Percentiles rank a stretch among this genome's conserved stretches.
Conservation (phyloP, 345 rosid genomes). For the Sonneratia alba region DNA sequence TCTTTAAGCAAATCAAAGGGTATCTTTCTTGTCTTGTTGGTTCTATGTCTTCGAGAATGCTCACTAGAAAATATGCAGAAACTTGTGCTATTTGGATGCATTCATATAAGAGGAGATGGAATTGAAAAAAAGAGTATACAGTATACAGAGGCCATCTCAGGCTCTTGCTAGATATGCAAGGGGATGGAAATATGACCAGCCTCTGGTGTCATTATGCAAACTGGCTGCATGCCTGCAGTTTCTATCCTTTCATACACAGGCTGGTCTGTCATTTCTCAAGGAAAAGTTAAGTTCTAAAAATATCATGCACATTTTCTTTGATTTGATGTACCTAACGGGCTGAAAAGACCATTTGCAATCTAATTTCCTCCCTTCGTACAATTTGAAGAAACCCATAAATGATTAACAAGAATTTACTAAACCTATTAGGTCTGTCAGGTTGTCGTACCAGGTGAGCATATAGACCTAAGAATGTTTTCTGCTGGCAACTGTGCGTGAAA, state of each 20-base stretch:
- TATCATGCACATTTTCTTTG: not conserved
- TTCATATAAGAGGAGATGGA: not conserved
- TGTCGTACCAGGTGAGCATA: not conserved
- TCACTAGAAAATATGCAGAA: not conserved
- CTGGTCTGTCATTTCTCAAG: not conserved
- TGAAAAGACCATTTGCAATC: too few relatives aligned
- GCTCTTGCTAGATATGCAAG: not conserved
- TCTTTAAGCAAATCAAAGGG: conserved; percentile 8
- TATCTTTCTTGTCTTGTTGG: not conserved
- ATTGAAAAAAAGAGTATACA: too few relatives aligned
- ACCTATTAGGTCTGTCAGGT: not conserved
- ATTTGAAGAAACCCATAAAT: too few relatives aligned
- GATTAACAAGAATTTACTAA: not conserved
- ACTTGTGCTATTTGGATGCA: not conserved
- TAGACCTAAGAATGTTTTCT: not conserved
- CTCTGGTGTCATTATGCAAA: too few relatives aligned
- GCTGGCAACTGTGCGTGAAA: not conserved
- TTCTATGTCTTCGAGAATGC: not conserved
- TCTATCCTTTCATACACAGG: not conserved
- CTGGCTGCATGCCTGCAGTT: too few relatives aligned
- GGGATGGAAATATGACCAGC: too few relatives aligned
- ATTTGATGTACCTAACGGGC: too few relatives aligned
- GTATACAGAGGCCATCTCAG: not conserved
- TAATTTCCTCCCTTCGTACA: too few relatives aligned
- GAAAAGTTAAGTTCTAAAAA: not conserved